Evolutionary conservation across 2,329 filamentous ascomycete genomes (phyloP).

Genomic region (Ophiosphaerella narmari): DNA sequence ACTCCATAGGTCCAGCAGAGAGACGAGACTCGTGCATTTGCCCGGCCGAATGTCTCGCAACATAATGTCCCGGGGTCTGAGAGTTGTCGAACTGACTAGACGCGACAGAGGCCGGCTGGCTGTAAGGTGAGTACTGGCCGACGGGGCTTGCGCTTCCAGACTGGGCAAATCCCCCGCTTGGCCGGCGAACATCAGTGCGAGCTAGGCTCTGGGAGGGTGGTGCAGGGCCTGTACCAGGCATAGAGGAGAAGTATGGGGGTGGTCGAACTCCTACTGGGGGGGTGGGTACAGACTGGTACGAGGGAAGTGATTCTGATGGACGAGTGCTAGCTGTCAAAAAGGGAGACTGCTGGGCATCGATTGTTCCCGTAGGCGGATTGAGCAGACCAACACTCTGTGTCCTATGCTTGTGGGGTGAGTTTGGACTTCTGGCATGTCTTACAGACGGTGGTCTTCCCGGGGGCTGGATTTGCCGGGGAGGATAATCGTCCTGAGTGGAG

Average conservation of each 20-base stretch:
- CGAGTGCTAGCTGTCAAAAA: constrained; percentile 52
- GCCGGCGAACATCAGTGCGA: constrained; percentile 31
- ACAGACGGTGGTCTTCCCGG: constrained; percentile 29
- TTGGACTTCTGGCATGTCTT: constrained; percentile 62
- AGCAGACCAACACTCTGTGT: constrained; percentile 56
- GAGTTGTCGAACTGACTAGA: constrained; percentile 46
- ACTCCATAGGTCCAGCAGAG: constrained; percentile 38
- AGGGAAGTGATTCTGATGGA: constrained; percentile 49
- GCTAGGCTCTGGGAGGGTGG: constrained; percentile 29
- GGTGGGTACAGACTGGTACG: constrained; percentile 55
- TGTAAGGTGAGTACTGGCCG: constrained; percentile 51
- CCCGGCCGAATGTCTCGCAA: constrained; percentile 11
- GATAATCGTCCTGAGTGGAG: constrained; percentile 31
- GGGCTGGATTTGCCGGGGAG: constrained; percentile 29
- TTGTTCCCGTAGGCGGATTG: constrained; percentile 51
- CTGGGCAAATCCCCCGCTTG: constrained; percentile 47
- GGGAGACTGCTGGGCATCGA: constrained; percentile 56
- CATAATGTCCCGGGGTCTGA: constrained; percentile 27
- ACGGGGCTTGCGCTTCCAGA: constrained; percentile 52
- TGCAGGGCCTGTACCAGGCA: constrained; percentile 37
- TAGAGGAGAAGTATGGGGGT: constrained; percentile 38
- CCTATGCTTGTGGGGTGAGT: constrained; percentile 58
- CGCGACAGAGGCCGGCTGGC: constrained; percentile 37
- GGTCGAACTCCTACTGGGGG: constrained; percentile 46
- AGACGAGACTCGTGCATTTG: constrained; percentile 38